Base-by-base conservation (phyloP, 2,329 filamentous ascomycete genomes). In the Ophiosphaerella herpotricha region DNA sequence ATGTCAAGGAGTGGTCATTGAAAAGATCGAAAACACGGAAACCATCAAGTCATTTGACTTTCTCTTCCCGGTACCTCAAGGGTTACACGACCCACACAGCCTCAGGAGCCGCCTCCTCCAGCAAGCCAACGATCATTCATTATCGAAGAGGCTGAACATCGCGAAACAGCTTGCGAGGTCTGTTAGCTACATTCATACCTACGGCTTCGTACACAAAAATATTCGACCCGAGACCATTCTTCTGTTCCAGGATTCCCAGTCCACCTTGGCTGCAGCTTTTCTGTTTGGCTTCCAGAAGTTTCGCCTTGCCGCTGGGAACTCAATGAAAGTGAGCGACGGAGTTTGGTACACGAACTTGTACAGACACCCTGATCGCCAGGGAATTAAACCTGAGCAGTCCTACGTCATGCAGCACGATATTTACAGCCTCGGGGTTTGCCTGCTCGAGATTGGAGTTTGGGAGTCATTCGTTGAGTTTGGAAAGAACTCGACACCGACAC, bases 341-440 rank as follows among this genome's bases (percentile, higher is more conserved):
- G 59, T 52, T 1, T 77, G 73, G 75, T 62, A 77, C 5, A 64
- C 67, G n/a, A 77, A 82, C 40, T 35, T 84, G 0, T 84, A 83
- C 52, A 74, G 77, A 1, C 81, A 84, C 53, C 79, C 80, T 0
- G 50, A 55, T 0, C 74, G 80, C 0, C 79, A 82, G 55, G 79
- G 80, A 0, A 18, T 68, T 0, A 52, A 55, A 2, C 68, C 72
- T 0, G 61, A 73, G 23, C 71, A 77, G 1, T 46, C 55, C 0
- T 83, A 80, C 52, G 64, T 54, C 2, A 82, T 83, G 76, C 76
- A 80, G 44, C 81, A 84, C 57, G 80, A 84, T 50, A 79, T 84
- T 9, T 84, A 84, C 61, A 81, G 79, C 46, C 71, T 84, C 0
- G 81, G 81, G 0, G 78, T 83, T 0, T 80, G 77, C 43, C 69